Evolutionary conservation across 192 early-diverging fungal species (phyloP).

Genomic region (Coemansia sp.): DNA sequence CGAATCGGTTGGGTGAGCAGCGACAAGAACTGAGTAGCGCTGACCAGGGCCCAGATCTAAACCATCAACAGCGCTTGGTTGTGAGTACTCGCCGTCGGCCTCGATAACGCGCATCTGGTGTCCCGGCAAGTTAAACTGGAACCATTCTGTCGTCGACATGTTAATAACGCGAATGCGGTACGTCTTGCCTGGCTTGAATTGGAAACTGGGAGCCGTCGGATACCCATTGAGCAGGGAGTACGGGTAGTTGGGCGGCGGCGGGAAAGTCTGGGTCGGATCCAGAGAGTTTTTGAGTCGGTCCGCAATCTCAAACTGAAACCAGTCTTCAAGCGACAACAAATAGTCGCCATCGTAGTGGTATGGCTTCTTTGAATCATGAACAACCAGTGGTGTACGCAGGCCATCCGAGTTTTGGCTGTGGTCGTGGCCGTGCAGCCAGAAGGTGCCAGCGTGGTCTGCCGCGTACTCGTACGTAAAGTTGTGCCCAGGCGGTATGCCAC

Average conservation of each 20-base stretch:
- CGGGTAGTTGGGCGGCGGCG: slow-evolving; percentile 58
- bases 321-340: slow-evolving; percentile 62
- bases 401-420: slow-evolving; percentile 73
- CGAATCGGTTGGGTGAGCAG: slow-evolving; percentile 52
- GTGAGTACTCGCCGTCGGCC: slow-evolving; percentile 61
- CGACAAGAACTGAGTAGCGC: slow-evolving; percentile 76
- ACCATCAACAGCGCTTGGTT: slow-evolving; percentile 50
- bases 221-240: slow-evolving; percentile 54
- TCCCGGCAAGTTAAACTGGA: slow-evolving; percentile 66
- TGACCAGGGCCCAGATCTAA: slow-evolving; percentile 65
- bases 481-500: slow-evolving; percentile 62
- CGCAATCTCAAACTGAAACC: slow-evolving; percentile 51
- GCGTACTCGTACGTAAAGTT: slow-evolving; percentile 63
- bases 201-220: slow-evolving; percentile 13
- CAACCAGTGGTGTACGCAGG: slow-evolving; percentile 63
- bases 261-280: slow-evolving; percentile 52
- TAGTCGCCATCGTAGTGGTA: slow-evolving; percentile 63
- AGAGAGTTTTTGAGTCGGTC: slow-evolving; percentile 37
- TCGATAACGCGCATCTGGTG: slow-evolving; percentile 75
- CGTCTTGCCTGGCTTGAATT: slow-evolving; percentile 65
- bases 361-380: slow-evolving; percentile 54
- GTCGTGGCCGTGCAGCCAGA: slow-evolving; percentile 75
- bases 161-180: slow-evolving; percentile 79
- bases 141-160: slow-evolving; percentile 66
- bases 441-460: slow-evolving; percentile 60